phyloP scores from a whole-genome alignment of 768 basidiomycete genomes.

The Ephemerocybe angulata region DNA sequence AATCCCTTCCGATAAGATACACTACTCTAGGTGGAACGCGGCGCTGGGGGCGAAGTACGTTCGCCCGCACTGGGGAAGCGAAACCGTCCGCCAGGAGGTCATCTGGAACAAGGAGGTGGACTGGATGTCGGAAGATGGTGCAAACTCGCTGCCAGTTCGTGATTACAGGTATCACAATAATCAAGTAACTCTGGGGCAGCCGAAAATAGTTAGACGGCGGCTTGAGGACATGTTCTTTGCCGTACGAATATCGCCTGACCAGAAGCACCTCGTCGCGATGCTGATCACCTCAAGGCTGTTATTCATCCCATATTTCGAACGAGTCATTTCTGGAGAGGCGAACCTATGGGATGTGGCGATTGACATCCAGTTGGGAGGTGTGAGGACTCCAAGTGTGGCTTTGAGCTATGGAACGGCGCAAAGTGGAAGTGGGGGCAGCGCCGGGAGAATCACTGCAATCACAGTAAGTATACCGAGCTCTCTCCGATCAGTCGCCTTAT shows the following conservation, averaged over 20 bases:
- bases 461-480: conserved; percentile 39
- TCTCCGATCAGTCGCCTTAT: neutral
- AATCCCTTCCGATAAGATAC: neutral
- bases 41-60: neutral
- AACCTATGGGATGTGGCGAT: conserved; percentile 30
- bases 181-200: neutral
- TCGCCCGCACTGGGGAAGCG: conserved; percentile 1
- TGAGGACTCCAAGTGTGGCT: conserved; percentile 39
- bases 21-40: conserved; percentile 4
- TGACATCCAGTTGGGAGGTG: conserved; percentile 40
- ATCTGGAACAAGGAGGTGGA: conserved; percentile 11
- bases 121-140: conserved; percentile 8
- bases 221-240: conserved; percentile 45
- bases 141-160: neutral
- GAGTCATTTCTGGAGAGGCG: conserved; percentile 23
- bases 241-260: conserved; percentile 49
- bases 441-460: conserved; percentile 41
- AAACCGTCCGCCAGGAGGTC: conserved; percentile 8
- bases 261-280: conserved; percentile 42
- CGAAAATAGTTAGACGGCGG: neutral
- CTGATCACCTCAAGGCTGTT: conserved; percentile 37
- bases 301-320: conserved; percentile 41
- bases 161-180: neutral
- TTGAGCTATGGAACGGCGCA: conserved; percentile 42
- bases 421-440: neutral